Percentiles rank a stretch among this genome's conserved stretches.
These are phyloP conservation scores for Fusarium staphyleae DNA, from an alignment of 2,329 filamentous ascomycete genomes.

Conservation along the genomic window DNA sequence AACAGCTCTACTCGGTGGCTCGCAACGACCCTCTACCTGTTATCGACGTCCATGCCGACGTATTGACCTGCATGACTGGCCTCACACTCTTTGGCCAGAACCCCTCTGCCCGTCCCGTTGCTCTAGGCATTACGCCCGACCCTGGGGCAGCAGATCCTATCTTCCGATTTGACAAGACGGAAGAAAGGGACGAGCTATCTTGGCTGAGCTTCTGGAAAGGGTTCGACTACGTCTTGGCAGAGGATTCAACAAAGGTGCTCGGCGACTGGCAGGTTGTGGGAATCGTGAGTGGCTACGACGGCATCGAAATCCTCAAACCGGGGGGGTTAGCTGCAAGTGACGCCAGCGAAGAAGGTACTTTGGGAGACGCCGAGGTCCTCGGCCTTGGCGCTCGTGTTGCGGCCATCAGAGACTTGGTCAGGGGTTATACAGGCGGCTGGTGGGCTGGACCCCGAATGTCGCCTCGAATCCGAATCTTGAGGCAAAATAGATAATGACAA, in stretches of 20 bases:
- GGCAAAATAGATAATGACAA: constrained; percentile 24
- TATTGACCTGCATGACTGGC: constrained; percentile 74
- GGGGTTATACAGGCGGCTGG: constrained; percentile 63
- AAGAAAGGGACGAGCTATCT: constrained; percentile 51
- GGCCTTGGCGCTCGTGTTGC: constrained; percentile 55
- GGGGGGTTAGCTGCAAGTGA: constrained; percentile 41
- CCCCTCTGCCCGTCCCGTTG: constrained; percentile 47
- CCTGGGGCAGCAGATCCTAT: constrained; percentile 36
- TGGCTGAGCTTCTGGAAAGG: constrained; percentile 65
- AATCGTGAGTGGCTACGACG: constrained; percentile 64
- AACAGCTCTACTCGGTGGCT: constrained; percentile 54
- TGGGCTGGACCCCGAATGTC: constrained; percentile 70
- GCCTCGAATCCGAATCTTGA: constrained; percentile 61
- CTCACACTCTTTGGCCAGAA: constrained; percentile 70
- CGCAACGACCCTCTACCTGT: constrained; percentile 31
- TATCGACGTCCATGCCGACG: constrained; percentile 66
- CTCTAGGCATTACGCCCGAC: constrained; percentile 35
- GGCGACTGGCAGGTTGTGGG: constrained; percentile 64
- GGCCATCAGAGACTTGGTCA: constrained; percentile 51
- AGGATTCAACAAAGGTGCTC: constrained; percentile 56
- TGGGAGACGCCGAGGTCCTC: constrained; percentile 45
- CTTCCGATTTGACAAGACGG: constrained; percentile 68
- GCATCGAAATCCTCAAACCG: constrained; percentile 64
- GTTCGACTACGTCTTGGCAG: constrained; percentile 69
- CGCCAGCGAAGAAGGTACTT: constrained; percentile 12